These are phyloP conservation scores for Penicillium sp. DNA, from an alignment of 2,329 filamentous ascomycete genomes.

Conservation along the genomic window DNA sequence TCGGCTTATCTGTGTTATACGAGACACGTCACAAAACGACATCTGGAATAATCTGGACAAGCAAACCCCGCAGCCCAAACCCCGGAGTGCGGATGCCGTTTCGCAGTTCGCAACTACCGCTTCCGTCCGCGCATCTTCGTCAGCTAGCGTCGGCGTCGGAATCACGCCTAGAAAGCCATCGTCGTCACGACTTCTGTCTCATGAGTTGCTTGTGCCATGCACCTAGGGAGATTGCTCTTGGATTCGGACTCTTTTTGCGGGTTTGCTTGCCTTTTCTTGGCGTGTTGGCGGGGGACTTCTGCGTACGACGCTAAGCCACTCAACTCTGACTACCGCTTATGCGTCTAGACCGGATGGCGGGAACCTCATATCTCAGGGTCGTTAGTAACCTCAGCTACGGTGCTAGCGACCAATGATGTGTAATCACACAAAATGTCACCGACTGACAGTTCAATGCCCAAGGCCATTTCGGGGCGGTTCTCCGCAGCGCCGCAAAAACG, in stretches of 20 bases:
- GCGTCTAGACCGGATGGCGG: background rate
- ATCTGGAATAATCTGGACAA: background rate
- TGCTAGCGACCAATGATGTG: background rate
- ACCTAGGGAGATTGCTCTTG: background rate
- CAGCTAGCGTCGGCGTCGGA: background rate
- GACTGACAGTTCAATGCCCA: background rate
- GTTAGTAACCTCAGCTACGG: background rate
- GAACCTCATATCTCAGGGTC: background rate
- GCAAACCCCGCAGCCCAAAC: background rate
- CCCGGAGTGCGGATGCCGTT: background rate
- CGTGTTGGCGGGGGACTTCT: background rate
- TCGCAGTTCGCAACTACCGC: background rate
- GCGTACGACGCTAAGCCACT: too few relatives aligned
- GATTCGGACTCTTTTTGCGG: background rate
- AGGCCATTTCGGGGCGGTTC: background rate
- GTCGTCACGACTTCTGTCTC: background rate
- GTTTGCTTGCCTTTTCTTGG: background rate
- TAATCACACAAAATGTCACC: background rate
- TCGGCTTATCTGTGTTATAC: background rate
- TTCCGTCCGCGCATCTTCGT: background rate
- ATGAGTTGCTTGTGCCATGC: background rate
- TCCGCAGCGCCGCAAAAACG: background rate
- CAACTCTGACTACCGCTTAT: background rate
- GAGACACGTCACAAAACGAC: background rate
- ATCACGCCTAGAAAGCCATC: background rate